Evolutionary conservation across 1,139 yeast species (phyloP), one percentile per base, ranked within the genome.

Genomic region (Geotrichum phurueaensis): DNA sequence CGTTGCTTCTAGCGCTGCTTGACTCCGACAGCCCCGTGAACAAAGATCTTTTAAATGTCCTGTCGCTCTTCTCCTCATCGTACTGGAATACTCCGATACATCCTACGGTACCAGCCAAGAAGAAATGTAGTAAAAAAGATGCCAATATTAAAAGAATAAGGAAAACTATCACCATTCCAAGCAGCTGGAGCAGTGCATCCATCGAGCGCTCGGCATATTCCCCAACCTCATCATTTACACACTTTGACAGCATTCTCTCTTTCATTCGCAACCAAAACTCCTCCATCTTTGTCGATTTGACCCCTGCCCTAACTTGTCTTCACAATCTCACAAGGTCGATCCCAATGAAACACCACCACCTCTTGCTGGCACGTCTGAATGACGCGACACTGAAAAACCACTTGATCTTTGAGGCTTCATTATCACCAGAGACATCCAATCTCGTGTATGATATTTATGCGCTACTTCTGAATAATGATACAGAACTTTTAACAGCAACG

Each of bases 221-320:
- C 9, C 18, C 20, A 6, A 39, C 4, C 22, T n/a, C 9, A 39
- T n/a, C n/a, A n/a, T n/a, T 39, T n/a, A n/a, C 7, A n/a, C 22
- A 39, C 18, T 39, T 39, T 15, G 47, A 39, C 7, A 39, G 47
- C 10, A 39, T 39, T 15, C 47, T 39, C 47, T 39, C 47, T 7
- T 39, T 39, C n/a, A 39, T 39, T 5, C 2, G n/a, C n/a, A 39
- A 39, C 20, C 47, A 39, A 39, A 39, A 39, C 22, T 39, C 47
- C 7, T 39, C 47, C 18, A 39, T 39, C 22, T 18, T 22, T 53
- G 36, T 53, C 36, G 33, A 53, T 25, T n/a, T 39, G 50, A n/a
- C 61, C 3, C 58, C 61, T 9, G 49, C 48, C 22, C n/a, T 59
- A n/a, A 53, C 57, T 3, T 59, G 61, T 27, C 45, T 59, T 7